phyloP scores from a whole-genome alignment of 2,329 filamentous ascomycete genomes.

The Phaeoacremonium minimum region DNA sequence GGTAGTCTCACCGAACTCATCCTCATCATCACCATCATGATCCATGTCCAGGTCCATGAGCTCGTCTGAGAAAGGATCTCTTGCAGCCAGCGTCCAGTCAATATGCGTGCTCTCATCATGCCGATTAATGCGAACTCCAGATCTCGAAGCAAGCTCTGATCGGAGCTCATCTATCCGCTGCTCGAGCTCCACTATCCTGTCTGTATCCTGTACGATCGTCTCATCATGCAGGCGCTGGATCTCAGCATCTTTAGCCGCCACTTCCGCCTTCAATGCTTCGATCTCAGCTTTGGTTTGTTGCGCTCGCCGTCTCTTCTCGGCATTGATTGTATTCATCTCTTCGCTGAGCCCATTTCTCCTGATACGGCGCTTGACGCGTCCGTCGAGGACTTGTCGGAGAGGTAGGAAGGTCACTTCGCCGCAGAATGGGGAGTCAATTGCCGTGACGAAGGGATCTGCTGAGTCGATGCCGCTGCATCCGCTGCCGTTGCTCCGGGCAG shows the following conservation, averaged over 20 bases:
- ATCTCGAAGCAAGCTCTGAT: slow-evolving; percentile 18
- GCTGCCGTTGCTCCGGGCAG: slow-evolving; percentile 16
- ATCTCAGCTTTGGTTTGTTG: slow-evolving; percentile 41
- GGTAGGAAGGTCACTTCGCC: slow-evolving; percentile 40
- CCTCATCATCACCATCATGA: slow-evolving; percentile 27
- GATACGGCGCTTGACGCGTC: slow-evolving; percentile 52
- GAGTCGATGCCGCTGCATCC: slow-evolving; percentile 11
- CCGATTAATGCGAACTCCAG: slow-evolving; percentile 12
- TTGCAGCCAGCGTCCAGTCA: slow-evolving; percentile 48
- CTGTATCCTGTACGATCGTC: slow-evolving; percentile 43
- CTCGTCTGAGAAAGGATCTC: slow-evolving; percentile 41
- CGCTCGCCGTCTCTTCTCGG: slow-evolving; percentile 36
- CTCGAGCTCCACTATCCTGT: slow-evolving; percentile 30
- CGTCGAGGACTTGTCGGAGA: slow-evolving; percentile 51
- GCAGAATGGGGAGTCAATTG: slow-evolving; percentile 17
- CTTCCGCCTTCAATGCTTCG: slow-evolving; percentile 38
- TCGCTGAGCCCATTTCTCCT: slow-evolving; percentile 53
- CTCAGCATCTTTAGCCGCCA: slow-evolving; percentile 46
- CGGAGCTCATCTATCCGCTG: slow-evolving; percentile 25
- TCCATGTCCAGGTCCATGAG: slow-evolving; percentile 32
- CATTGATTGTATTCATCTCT: slow-evolving; percentile 49
- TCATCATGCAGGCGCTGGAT: slow-evolving; percentile 45
- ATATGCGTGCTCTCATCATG: slow-evolving; percentile 20
- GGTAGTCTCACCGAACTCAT: slow-evolving; percentile 42
- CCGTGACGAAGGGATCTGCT: slow-evolving; percentile 4